These are phyloP conservation scores for Wickerhamomyces sp. DNA, from an alignment of 1,139 yeast genomes.

Conservation along the genomic window DNA sequence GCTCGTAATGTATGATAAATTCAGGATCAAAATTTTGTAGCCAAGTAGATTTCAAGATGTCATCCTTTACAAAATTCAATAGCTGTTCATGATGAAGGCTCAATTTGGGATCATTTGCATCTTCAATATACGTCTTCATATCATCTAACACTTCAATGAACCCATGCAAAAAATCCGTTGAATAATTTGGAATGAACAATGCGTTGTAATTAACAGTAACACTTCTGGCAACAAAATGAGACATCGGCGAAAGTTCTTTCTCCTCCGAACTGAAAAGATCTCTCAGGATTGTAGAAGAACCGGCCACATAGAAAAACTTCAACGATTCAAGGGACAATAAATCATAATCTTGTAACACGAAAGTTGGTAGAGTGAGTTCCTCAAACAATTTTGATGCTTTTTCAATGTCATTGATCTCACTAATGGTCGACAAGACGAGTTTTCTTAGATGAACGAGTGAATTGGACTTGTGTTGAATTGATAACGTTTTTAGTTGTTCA, in stretches of 20 bases:
- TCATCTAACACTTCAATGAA: conserved; percentile 10
- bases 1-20: conserved; percentile 14
- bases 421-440: conserved; percentile 8
- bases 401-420: conserved; percentile 4
- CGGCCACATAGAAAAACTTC: conserved; percentile 12
- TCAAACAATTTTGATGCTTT: conserved; percentile 6
- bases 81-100: conserved; percentile 6
- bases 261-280: conserved; percentile 10
- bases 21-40: conserved; percentile 2
- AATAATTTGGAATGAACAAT: conserved; percentile 17
- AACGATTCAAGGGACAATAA: conserved; percentile 6
- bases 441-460: conserved; percentile 9
- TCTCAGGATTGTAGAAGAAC: conserved; percentile 13
- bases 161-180: conserved; percentile 14
- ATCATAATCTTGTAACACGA: conserved; percentile 15
- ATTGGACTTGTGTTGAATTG: conserved; percentile 7
- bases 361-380: conserved; percentile 9
- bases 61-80: conserved; percentile 7
- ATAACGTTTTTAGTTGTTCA: conserved; percentile 2
- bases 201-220: conserved; percentile 4
- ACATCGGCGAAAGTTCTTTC: conserved; percentile 15
- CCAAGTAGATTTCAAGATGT: conserved; percentile 3
- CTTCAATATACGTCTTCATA: conserved; percentile 4
- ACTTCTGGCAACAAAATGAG: conserved; percentile 10
- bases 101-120: conserved; percentile 10